Percentiles rank a stretch among this genome's conserved stretches.
Conservation (phyloP, 495 filamentous ascomycete genomes). For the Neurospora sp. region DNA sequence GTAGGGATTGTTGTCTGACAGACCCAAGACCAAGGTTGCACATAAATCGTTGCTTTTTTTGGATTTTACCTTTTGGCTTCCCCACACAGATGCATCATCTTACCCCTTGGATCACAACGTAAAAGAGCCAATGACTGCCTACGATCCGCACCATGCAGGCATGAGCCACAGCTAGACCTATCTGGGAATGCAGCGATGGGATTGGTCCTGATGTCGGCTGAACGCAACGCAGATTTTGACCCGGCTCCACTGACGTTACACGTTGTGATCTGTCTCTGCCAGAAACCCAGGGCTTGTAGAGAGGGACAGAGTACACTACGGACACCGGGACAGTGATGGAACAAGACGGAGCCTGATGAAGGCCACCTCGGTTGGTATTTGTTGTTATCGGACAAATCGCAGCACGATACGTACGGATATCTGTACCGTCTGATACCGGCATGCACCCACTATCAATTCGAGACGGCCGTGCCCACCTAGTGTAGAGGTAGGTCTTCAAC, state of each 20-base stretch:
- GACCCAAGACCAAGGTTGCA: constrained; percentile 19
- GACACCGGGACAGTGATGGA: not conserved
- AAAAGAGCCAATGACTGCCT: constrained; percentile 16
- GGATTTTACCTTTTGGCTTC: constrained; percentile 21
- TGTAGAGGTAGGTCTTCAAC: not conserved
- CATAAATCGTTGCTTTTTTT: constrained; percentile 23
- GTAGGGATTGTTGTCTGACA: constrained; percentile 1
- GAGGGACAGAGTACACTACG: not conserved
- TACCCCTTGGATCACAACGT: constrained; percentile 6
- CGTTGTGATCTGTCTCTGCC: not conserved
- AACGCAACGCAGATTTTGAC: not conserved
- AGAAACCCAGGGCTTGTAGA: not conserved
- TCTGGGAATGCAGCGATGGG: constrained; percentile 1
- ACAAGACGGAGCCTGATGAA: not conserved
- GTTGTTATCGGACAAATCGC: not conserved
- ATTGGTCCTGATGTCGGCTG: not conserved
- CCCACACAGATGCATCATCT: constrained; percentile 11
- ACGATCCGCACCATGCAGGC: constrained; percentile 2
- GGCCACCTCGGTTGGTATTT: not conserved
- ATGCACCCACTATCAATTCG: not conserved
- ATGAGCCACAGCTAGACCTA: constrained; percentile 19
- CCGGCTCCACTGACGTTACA: not conserved
- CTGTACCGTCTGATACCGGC: not conserved
- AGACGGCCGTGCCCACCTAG: not conserved
- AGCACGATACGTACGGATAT: not conserved